Conservation (phyloP, 228 moss, liverwort and hornwort species). For the Sphagnum magellanicum region DNA sequence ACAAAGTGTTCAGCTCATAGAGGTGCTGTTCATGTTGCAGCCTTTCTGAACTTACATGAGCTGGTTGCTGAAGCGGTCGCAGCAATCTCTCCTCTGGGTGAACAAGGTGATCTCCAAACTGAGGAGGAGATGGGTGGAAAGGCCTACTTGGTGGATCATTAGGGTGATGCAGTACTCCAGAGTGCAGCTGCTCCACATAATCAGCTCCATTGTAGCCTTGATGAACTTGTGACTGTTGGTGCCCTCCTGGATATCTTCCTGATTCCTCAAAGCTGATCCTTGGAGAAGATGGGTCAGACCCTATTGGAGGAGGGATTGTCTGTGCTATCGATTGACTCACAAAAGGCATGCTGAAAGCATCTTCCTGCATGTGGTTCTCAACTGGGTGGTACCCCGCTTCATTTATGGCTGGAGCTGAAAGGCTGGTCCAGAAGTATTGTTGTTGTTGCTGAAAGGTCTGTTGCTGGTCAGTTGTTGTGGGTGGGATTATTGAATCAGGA, state of each 20-base stretch:
- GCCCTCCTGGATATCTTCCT: slow-evolving; percentile 25
- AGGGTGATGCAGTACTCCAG: slow-evolving; percentile 38
- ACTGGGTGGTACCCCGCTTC: slow-evolving; percentile 58
- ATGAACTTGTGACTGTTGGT: slow-evolving; percentile 37
- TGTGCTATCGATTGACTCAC: slow-evolving; percentile 53
- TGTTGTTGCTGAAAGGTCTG: slow-evolving; percentile 30
- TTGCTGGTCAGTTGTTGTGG: slow-evolving; percentile 41
- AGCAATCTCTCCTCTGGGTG: slow-evolving; percentile 58
- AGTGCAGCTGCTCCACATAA: slow-evolving; percentile 45
- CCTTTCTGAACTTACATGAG: slow-evolving; percentile 29
- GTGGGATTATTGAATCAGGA: slow-evolving; percentile 32
- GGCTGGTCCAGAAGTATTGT: slow-evolving; percentile 30
- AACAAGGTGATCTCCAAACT: slow-evolving; percentile 64
- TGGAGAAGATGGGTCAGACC: slow-evolving; percentile 86
- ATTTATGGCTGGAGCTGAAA: slow-evolving; percentile 17
- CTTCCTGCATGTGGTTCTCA: slow-evolving; percentile 56
- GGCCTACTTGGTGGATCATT: slow-evolving; percentile 54
- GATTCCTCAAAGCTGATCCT: slow-evolving; percentile 38
- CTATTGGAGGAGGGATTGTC: slow-evolving; percentile 32
- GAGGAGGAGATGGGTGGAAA: slow-evolving; percentile 65
- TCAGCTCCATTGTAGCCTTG: slow-evolving; percentile 52
- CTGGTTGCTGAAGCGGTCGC: slow-evolving; percentile 38
- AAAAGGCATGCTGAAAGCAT: slow-evolving; percentile 38
- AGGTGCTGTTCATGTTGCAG: slow-evolving; percentile 46
- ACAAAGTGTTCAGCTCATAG: slow-evolving; percentile 35